A percentile compares a stretch with the other conserved stretches of the same genome.
phyloP scores from a whole-genome alignment of 2,329 filamentous ascomycete genomes.

The Septoria linicola region DNA sequence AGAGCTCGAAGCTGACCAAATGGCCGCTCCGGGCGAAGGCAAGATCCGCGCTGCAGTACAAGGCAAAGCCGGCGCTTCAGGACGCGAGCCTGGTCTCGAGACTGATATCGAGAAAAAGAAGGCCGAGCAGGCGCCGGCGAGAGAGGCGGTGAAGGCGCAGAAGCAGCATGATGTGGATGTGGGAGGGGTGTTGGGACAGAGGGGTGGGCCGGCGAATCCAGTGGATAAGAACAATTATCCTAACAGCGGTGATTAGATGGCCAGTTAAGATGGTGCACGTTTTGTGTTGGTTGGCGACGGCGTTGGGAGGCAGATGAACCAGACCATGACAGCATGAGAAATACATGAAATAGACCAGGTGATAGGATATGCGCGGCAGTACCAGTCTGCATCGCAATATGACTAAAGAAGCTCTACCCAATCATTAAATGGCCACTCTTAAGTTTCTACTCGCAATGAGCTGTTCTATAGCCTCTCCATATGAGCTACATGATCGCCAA shows the following conservation, averaged over 20 bases:
- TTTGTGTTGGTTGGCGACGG: conserved; percentile 37
- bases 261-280: neutral
- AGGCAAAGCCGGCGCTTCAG: conserved; percentile 39
- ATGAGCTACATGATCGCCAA: no score
- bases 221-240: conserved; percentile 38
- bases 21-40: conserved; percentile 50
- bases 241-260: conserved; percentile 23
- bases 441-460: no score
- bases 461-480: no score
- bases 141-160: conserved; percentile 44
- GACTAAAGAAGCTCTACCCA: no score
- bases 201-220: conserved; percentile 46
- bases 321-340: no score
- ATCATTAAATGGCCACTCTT: no score
- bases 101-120: conserved; percentile 52
- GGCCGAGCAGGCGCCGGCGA: conserved; percentile 47
- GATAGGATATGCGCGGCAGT: no score
- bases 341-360: no score
- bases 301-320: neutral
- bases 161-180: conserved; percentile 41
- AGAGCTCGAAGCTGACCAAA: conserved; percentile 51
- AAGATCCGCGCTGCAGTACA: conserved; percentile 45
- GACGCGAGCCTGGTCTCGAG: conserved; percentile 43
- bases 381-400: no score
- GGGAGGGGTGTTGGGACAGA: conserved; percentile 47